These are phyloP conservation scores for Bryopsis sp. DNA, from an alignment of 139 green algal genomes.

Conservation along the genomic window DNA sequence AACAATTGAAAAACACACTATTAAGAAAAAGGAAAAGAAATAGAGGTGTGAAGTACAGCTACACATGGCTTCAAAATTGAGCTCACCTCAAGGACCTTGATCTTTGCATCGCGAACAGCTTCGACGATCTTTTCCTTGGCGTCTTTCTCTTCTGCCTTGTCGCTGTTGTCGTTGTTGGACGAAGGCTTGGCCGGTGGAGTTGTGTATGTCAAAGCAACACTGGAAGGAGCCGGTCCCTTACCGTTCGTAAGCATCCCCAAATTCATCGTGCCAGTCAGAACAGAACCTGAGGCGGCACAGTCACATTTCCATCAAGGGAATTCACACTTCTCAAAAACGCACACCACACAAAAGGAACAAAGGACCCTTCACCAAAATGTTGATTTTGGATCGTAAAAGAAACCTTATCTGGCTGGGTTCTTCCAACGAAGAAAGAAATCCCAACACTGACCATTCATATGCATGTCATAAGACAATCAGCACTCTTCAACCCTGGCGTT, in stretches of 20 bases:
- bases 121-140: slow-evolving; percentile 31
- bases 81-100: slow-evolving; percentile 54
- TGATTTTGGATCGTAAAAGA: no score
- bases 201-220: slow-evolving; percentile 27
- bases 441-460: no score
- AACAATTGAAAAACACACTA: neutral
- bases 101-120: slow-evolving; percentile 54
- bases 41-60: no score
- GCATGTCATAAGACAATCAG: no score
- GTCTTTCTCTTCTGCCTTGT: neutral
- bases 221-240: slow-evolving; percentile 25
- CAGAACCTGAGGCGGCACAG: slow-evolving; percentile 1
- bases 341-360: no score
- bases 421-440: no score
- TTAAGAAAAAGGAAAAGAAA: no score
- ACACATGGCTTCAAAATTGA: no score
- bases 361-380: no score
- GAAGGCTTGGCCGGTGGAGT: slow-evolving; percentile 25
- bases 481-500: no score
- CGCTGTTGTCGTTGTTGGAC: neutral
- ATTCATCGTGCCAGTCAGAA: slow-evolving; percentile 12
- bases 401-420: no score
- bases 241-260: slow-evolving; percentile 5
- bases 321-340: no score
- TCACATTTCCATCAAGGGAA: neutral